Conservation (phyloP, 805 yeast genomes). For the Kluyveromyces siamensis region DNA sequence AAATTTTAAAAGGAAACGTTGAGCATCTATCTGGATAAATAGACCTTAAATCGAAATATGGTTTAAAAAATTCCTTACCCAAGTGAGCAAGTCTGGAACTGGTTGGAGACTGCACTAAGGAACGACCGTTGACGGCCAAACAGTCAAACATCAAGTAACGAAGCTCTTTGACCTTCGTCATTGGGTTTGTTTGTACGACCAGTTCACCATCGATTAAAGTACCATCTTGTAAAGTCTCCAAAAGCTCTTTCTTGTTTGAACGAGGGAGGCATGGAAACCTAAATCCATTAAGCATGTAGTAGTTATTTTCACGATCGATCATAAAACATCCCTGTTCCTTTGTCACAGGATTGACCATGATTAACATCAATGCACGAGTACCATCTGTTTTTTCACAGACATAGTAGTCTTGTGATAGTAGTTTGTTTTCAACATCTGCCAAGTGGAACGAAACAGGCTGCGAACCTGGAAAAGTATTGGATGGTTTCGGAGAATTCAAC, state of each 20-base stretch:
- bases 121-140: constrained; percentile 68
- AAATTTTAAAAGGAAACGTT: constrained; percentile 75
- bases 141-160: constrained; percentile 89
- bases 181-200: constrained; percentile 56
- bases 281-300: constrained; percentile 68
- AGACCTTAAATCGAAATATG: constrained; percentile 63
- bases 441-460: constrained; percentile 91
- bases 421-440: constrained; percentile 53
- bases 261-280: constrained; percentile 62
- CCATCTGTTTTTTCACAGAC: constrained; percentile 98
- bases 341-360: constrained; percentile 52
- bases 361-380: constrained; percentile 67
- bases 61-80: constrained; percentile 69
- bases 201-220: constrained; percentile 92
- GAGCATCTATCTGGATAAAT: constrained; percentile 65
- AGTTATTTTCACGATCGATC: constrained; percentile 84
- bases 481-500: constrained; percentile 43
- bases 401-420: constrained; percentile 67
- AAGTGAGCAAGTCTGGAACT: constrained; percentile 83
- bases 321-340: constrained; percentile 84
- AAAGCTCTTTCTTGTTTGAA: constrained; percentile 23
- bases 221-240: constrained; percentile 64
- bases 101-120: constrained; percentile 59
- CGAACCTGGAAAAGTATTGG: constrained; percentile 68
- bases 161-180: constrained; percentile 50